phyloP scores from a whole-genome alignment of 768 basidiomycete species.

The Mycena vitilis region DNA sequence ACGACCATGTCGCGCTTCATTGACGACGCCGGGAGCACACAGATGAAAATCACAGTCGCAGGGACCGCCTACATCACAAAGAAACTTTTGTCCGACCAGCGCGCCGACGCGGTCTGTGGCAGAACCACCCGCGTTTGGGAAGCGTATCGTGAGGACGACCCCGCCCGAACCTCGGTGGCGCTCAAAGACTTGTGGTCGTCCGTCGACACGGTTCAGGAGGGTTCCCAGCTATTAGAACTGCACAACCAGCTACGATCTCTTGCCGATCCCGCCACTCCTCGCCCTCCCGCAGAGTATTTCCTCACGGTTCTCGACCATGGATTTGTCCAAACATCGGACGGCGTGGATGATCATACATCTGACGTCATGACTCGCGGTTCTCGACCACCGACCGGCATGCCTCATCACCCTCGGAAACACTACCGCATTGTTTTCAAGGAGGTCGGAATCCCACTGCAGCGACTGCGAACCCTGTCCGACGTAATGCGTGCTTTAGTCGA shows the following conservation, averaged over 20 bases:
- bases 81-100: constrained; percentile 5
- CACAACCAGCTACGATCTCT: not conserved
- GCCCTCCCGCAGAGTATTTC: constrained; percentile 1
- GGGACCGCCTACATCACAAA: not conserved
- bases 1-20: constrained; percentile 7
- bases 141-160: constrained; percentile 15
- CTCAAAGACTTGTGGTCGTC: constrained; percentile 14
- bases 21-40: not conserved
- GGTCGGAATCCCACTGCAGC: constrained; percentile 5
- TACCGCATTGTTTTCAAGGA: constrained; percentile 19
- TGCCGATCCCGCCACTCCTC: not conserved
- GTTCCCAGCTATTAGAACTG: not conserved
- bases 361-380: not conserved
- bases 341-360: constrained; percentile 1
- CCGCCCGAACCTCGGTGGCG: not conserved
- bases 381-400: not conserved
- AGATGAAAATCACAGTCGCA: not conserved
- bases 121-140: constrained; percentile 16
- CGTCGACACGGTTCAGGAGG: not conserved
- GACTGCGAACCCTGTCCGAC: not conserved
- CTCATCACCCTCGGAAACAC: not conserved
- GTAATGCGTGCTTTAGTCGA: constrained; percentile 8
- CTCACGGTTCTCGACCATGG: constrained; percentile 8
- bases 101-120: not conserved
- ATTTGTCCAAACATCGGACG: not conserved